Conservation (phyloP, 1,284 basidiomycete genomes). For the Cryptococcus sp. region DNA sequence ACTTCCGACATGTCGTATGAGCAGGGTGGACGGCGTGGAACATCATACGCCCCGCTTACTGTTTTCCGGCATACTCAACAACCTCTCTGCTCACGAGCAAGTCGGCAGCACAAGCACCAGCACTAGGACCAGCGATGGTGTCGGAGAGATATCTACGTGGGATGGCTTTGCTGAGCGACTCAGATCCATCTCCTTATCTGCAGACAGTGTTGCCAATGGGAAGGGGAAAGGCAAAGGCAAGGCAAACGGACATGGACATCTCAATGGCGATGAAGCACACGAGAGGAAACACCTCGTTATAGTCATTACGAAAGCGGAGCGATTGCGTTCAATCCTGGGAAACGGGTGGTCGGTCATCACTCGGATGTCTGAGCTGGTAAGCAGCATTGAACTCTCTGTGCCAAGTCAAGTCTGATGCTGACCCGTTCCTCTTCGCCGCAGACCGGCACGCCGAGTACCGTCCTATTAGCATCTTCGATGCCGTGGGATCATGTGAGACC, state of each 20-base stretch:
- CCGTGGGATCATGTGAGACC: constrained; percentile 77
- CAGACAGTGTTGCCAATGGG: constrained; percentile 19
- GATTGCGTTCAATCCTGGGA: constrained; percentile 64
- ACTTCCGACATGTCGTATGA: constrained; percentile 28
- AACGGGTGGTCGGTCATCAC: constrained; percentile 70
- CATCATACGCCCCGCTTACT: constrained; percentile 68
- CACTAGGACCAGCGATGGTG: constrained; percentile 2
- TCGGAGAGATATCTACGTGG: constrained; percentile 60
- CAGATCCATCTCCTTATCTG: constrained; percentile 41
- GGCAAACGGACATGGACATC: constrained; percentile 33
- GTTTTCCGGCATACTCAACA: constrained; percentile 61
- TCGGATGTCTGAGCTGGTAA: constrained; percentile 71
- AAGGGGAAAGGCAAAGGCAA: constrained; percentile 49
- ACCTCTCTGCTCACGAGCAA: background rate
- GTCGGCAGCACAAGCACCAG: background rate
- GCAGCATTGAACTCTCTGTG: constrained; percentile 36
- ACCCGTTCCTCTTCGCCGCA: constrained; percentile 7
- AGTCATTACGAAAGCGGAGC: constrained; percentile 69
- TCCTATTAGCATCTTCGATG: constrained; percentile 68
- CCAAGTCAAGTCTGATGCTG: background rate
- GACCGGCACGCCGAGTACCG: constrained; percentile 57
- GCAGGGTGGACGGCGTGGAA: constrained; percentile 64
- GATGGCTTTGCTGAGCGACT: constrained; percentile 71
- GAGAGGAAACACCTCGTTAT: constrained; percentile 59
- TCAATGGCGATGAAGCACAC: constrained; percentile 12